Base-by-base conservation (phyloP, 148 eudicot species). In the Nyssa sinensis region DNA sequence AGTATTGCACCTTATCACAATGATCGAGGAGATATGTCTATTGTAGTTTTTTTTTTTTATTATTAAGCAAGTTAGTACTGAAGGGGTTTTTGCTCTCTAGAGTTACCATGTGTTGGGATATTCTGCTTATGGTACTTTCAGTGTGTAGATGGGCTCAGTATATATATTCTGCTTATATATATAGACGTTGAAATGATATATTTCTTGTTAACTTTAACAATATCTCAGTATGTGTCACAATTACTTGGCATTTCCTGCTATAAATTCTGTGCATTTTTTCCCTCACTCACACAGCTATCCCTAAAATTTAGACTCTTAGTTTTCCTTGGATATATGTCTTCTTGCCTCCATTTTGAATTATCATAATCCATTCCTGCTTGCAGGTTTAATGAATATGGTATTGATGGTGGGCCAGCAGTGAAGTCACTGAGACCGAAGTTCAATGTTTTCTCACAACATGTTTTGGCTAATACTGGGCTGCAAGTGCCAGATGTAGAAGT, bases 321-420 rank as follows among this genome's bases (percentile, higher is more conserved):
- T 41, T 10, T 62, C 63, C 37, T 24, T 21, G 7, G 5, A 0
- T 30, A 71, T n/a, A 24, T 17, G 25, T 61, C 21, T 33, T 1
- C 16, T 16, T 31, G 64, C 33, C 14, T n/a, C 2, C 19, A 9
- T 72, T 61, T 12, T 25, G 27, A 61, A 8, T 24, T 44, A 12
- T 21, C 17, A 29, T 28, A 17, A 1, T 11, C 59, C 62, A 14
- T 75, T 73, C 62, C 19, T 84, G 51, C 30, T 69, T 81, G 62
- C 58, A 94, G 98, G 85, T 94, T 84, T 83, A 92, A 78, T 81
- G 96, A 89, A 34, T 92, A 84, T 37, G 97, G 92, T 28, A 71
- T 66, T 71, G 93, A 92, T 76, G 98, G 98, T 64, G 98, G 97
- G 27, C 82, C 84, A 4, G 94, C 93, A 37, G 92, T 92, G 21